These are phyloP conservation scores for Tephrocybe sp. DNA, from an alignment of 768 basidiomycete species.

Conservation along the genomic window DNA sequence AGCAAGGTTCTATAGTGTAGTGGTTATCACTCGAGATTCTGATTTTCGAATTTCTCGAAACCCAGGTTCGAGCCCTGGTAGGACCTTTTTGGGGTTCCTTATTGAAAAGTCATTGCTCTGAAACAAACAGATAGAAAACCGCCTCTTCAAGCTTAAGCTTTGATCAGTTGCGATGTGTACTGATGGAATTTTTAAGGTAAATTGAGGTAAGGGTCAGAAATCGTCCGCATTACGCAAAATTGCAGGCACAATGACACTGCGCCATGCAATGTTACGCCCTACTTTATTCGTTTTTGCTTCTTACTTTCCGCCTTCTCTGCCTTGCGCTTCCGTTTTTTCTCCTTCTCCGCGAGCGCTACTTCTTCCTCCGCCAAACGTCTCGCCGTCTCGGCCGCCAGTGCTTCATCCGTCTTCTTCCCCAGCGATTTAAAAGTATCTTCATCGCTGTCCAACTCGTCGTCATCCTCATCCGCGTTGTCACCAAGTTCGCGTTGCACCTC, in stretches of 20 bases:
- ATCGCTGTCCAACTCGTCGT: slow-evolving; percentile 24
- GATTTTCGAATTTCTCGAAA: slow-evolving; percentile 33
- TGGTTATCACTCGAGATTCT: slow-evolving; percentile 31
- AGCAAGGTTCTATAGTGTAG: slow-evolving; percentile 40
- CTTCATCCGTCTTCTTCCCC: slow-evolving; percentile 27
- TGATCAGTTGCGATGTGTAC: too few species aligned
- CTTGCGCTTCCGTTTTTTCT: slow-evolving; percentile 21
- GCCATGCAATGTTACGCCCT: background rate
- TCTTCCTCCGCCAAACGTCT: slow-evolving; percentile 25
- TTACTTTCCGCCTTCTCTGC: slow-evolving; percentile 11
- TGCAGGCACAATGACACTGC: too few species aligned
- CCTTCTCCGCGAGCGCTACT: slow-evolving; percentile 19
- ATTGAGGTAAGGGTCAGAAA: too few species aligned
- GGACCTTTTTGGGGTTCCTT: slow-evolving; percentile 27
- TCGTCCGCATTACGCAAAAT: too few species aligned
- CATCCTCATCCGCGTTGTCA: slow-evolving; percentile 20
- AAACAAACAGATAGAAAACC: too few species aligned
- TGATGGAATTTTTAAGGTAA: too few species aligned
- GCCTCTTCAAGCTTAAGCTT: too few species aligned
- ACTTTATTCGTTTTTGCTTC: slow-evolving; percentile 18
- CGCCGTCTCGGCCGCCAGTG: slow-evolving; percentile 20
- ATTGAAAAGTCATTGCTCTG: too few species aligned
- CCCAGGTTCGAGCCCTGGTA: slow-evolving; percentile 50
- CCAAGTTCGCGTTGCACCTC: slow-evolving; percentile 19
- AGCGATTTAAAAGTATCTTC: slow-evolving; percentile 25